These are phyloP conservation scores for Xylariaceae sp. DNA, from an alignment of 2,329 filamentous ascomycete genomes.

Conservation along the genomic window DNA sequence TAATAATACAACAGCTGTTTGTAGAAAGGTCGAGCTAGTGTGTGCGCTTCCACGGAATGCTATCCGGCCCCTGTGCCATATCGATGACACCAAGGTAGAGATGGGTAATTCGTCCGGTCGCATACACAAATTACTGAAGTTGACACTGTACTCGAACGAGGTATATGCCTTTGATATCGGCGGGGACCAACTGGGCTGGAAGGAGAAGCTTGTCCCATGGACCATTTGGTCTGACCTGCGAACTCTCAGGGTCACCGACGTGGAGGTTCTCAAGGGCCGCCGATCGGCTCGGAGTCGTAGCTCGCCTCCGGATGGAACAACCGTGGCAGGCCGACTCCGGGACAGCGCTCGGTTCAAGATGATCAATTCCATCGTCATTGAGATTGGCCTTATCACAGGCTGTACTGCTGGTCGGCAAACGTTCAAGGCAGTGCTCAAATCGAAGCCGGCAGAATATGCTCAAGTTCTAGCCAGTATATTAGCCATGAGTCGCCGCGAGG, in stretches of 20 bases:
- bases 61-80: slow-evolving; percentile 7
- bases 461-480: not conserved
- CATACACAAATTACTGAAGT: slow-evolving; percentile 6
- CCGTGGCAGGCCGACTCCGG: not conserved
- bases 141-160: slow-evolving; percentile 9
- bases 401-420: not conserved
- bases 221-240: slow-evolving; percentile 3
- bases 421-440: not conserved
- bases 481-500: not conserved
- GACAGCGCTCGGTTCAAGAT: not conserved
- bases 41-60: slow-evolving; percentile 2
- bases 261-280: not conserved
- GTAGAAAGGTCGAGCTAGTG: slow-evolving; percentile 2
- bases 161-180: slow-evolving; percentile 13
- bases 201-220: slow-evolving; percentile 14
- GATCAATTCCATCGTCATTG: not conserved
- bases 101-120: not conserved
- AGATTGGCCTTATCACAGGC: not conserved
- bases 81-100: not conserved
- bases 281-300: no score
- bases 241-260: not conserved
- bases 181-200: slow-evolving; percentile 13
- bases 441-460: not conserved
- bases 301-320: no score
- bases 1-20: slow-evolving; percentile 1